Conservation (phyloP, 257 asterid species). For the Solanum piurae region DNA sequence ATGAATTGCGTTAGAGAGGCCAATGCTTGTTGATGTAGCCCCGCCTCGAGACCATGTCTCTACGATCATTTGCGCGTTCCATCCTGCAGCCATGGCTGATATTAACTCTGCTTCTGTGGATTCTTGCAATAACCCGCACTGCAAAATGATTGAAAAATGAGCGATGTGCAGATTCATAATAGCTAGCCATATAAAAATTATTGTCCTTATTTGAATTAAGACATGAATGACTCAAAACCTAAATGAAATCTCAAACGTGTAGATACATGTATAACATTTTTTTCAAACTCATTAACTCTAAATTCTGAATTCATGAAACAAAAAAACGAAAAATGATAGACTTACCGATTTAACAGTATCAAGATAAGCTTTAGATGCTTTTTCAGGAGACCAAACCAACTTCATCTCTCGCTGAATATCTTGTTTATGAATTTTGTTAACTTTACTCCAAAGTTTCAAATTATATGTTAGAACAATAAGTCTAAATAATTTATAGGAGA, state of each 20-base stretch:
- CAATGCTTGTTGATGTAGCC: neutral
- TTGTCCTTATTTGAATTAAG: neutral
- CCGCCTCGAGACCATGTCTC: neutral
- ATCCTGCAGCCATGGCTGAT: slow-evolving; percentile 5
- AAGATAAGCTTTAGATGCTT: neutral
- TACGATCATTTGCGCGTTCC: neutral
- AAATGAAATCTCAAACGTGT: neutral
- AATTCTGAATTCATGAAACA: neutral
- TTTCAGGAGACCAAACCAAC: neutral
- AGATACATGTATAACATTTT: neutral
- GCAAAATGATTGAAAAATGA: neutral
- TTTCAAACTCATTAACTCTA: neutral
- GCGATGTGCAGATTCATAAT: neutral
- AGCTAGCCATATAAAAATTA: neutral
- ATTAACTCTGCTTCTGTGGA: neutral
- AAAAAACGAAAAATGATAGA: neutral
- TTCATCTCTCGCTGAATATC: neutral
- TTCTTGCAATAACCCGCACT: neutral
- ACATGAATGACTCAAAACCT: neutral
- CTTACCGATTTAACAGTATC: neutral
- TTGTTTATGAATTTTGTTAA: neutral
- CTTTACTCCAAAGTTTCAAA: neutral
- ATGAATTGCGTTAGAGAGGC: neutral
- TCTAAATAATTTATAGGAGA: neutral
- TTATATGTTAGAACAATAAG: neutral